Evolutionary conservation across 257 asterid genomes (phyloP), one percentile per base, ranked within the genome.

Genomic region (Fraxinus excelsior): DNA sequence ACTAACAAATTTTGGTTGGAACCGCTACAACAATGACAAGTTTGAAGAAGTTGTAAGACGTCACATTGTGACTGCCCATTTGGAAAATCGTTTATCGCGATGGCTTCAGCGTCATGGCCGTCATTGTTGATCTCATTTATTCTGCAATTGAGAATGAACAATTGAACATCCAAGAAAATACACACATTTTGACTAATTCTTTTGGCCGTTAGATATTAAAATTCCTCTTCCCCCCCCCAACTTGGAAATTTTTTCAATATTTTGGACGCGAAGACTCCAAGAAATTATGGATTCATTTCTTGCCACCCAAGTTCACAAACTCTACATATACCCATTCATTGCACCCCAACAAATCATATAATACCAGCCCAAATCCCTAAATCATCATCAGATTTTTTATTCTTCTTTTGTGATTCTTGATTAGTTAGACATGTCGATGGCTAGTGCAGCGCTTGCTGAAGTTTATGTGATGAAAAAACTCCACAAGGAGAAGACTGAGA

Each of bases 381-480:
- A 23, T 62, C 68, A 25, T 12, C 4, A 62, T 62, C 29, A 0
- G 14, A 8, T 25, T 38, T 38, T 10, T 0, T 6, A 12, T 21
- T 56, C 25, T 44, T 23, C 9, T 19, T 40, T n/a, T 8, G 37
- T 38, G 29, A 26, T 65, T 28, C 28, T 25, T 7, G 25, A 7
- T 70, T 18, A 13, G 9, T 38, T 38, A 64, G 72, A 51, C n/a
- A 73, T 79, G 81, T 7, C 74, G 67, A 70, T 58, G 25, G 40
- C 80, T 16, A 68, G 79, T 28, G 69, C 66, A 2, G 82, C 69
- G 68, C 82, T 87, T 71, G 88, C 80, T 32, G 91, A 84, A 67
- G 81, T 14, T 38, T 76, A 82, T 7, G 78, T 78, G 69, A 76
- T 67, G 82, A 80, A 44, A 60, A 84, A 74, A 13, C 46, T 79